These are phyloP conservation scores for Ophiocordyceps sinensis DNA, from an alignment of 2,329 filamentous ascomycete genomes.

Conservation along the genomic window DNA sequence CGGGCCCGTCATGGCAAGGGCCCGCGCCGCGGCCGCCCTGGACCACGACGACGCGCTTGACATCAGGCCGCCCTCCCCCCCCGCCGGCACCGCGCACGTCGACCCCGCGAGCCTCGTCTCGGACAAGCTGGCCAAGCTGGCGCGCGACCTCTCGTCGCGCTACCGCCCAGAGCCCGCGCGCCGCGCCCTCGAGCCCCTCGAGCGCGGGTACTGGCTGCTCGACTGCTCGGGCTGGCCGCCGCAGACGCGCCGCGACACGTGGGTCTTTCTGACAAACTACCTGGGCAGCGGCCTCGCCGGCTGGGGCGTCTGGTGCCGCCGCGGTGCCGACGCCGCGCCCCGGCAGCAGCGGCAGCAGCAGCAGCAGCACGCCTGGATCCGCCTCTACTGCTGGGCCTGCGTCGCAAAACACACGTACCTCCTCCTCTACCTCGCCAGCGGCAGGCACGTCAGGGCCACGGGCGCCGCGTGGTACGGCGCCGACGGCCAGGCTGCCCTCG, in stretches of 20 bases:
- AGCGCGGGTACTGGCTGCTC: slow-evolving; percentile 68
- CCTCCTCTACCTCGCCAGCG: slow-evolving; percentile 58
- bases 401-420: slow-evolving; percentile 60
- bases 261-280: slow-evolving; percentile 46
- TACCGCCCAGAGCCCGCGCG: slow-evolving; percentile 32
- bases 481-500: slow-evolving; percentile 35
- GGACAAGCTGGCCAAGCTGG: slow-evolving; percentile 31
- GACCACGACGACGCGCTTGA: slow-evolving; percentile 22
- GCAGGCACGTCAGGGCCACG: slow-evolving; percentile 41
- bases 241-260: slow-evolving; percentile 35
- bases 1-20: slow-evolving; percentile 3
- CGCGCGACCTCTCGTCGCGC: slow-evolving; percentile 34
- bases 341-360: too few species aligned
- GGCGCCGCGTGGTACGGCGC: slow-evolving; percentile 54
- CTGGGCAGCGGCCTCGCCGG: slow-evolving; percentile 45
- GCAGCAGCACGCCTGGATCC: slow-evolving; percentile 29
- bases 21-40: slow-evolving; percentile 4
- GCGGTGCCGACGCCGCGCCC: slow-evolving; percentile 19
- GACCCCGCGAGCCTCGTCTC: slow-evolving; percentile 39
- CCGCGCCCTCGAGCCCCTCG: slow-evolving; percentile 32
- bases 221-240: slow-evolving; percentile 39
- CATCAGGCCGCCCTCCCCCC: slow-evolving; percentile 40
- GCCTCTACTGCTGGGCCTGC: slow-evolving; percentile 67
- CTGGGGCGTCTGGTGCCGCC: slow-evolving; percentile 50
- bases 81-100: slow-evolving; percentile 31